phyloP scores from a whole-genome alignment of 2,329 filamentous ascomycete species.

The Eurotiales sp. region DNA sequence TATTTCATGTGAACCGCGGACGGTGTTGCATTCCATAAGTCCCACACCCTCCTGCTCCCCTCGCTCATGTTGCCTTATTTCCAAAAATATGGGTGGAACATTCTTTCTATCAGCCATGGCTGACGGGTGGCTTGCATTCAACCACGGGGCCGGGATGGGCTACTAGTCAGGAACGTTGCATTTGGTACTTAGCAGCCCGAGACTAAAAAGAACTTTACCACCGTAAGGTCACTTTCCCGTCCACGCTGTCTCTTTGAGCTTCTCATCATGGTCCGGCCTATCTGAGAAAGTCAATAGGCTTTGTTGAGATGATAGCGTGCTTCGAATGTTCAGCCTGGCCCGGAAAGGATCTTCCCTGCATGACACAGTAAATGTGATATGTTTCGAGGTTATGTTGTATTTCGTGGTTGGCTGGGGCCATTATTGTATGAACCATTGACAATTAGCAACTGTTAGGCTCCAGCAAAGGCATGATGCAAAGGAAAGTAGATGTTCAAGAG shows the following conservation, averaged over 20 bases:
- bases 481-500: no score
- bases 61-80: neutral
- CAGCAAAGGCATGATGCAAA: no score
- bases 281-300: neutral
- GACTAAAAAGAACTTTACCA: neutral
- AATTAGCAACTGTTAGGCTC: no score
- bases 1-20: no score
- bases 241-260: neutral
- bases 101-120: slow-evolving; percentile 2
- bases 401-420: neutral
- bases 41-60: neutral
- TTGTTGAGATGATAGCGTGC: no score
- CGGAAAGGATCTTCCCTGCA: neutral
- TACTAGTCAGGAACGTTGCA: slow-evolving; percentile 11
- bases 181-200: neutral
- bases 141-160: slow-evolving; percentile 14
- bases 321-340: no score
- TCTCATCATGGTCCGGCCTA: neutral
- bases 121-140: slow-evolving; percentile 12
- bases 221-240: neutral
- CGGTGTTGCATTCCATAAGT: neutral
- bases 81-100: neutral
- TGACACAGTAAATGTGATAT: neutral
- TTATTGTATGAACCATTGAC: neutral
- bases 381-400: neutral